phyloP scores from a whole-genome alignment of 2,329 filamentous ascomycete species.

The Pyrenophora tritici-repentis region DNA sequence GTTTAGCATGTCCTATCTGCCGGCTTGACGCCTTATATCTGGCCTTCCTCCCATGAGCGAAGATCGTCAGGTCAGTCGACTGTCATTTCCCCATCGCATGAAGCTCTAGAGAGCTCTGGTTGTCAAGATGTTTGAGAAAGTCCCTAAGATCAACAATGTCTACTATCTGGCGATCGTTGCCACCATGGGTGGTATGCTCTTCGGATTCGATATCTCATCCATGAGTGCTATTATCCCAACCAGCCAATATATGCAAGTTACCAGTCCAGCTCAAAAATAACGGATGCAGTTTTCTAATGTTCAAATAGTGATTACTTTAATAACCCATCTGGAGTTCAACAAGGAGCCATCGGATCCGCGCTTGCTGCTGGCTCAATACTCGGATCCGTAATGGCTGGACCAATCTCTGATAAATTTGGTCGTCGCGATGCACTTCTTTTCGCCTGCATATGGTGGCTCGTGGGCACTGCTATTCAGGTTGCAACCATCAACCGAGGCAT shows the following conservation, averaged over 20 bases:
- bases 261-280: background rate
- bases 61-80: slow-evolving; percentile 6
- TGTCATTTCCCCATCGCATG: slow-evolving; percentile 3
- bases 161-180: slow-evolving; percentile 63
- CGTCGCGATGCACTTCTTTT: slow-evolving; percentile 60
- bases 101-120: slow-evolving; percentile 15
- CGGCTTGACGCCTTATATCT: slow-evolving; percentile 15
- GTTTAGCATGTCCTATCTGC: slow-evolving; percentile 2
- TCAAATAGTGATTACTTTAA: slow-evolving; percentile 52
- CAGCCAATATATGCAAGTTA: slow-evolving; percentile 24
- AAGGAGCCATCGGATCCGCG: slow-evolving; percentile 57
- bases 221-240: slow-evolving; percentile 60
- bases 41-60: background rate
- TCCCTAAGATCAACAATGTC: slow-evolving; percentile 62
- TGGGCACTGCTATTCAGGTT: slow-evolving; percentile 66
- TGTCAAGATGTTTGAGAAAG: slow-evolving; percentile 37
- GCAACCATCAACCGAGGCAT: slow-evolving; percentile 69
- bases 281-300: background rate
- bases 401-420: slow-evolving; percentile 62
- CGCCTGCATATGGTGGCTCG: slow-evolving; percentile 59
- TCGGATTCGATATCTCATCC: slow-evolving; percentile 79
- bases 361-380: slow-evolving; percentile 74
- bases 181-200: slow-evolving; percentile 69
- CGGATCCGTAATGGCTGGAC: slow-evolving; percentile 65
- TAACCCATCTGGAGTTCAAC: slow-evolving; percentile 54